Base-by-base conservation (phyloP, 2,329 filamentous ascomycete species). In the Fusarium kyushuense region DNA sequence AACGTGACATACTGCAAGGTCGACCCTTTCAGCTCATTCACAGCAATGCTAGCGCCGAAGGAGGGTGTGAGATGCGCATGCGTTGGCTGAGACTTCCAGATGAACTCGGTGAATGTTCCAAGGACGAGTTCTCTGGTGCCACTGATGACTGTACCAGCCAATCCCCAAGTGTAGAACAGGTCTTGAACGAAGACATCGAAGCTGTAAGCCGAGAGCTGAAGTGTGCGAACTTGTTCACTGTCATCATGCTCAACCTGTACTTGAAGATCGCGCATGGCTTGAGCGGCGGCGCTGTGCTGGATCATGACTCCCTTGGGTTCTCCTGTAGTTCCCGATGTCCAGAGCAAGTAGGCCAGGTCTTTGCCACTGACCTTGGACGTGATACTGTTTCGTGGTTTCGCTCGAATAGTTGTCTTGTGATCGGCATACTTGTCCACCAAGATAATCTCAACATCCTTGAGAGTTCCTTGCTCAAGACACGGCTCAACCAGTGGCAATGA, bases 251-350 rank as follows among this genome's bases (percentile, higher is more conserved):
- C 64, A 0, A 67, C 64, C 3, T 58, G 63, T 2, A 67, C 35
- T 42, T 67, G 64, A 0, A 67, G 38, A 13, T 67, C 64, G 0
- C 58, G 43, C 64, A 67, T 67, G 1, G 64, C 64, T 25, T 64
- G 33, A 1, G 63, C 48, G 0, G 64, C 64, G 3, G 64, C 64
- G 2, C 42, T 49, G 27, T 67, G 64, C 8, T 67, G 64, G 2
- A 67, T 54, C 64, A 67, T 67, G 2, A 67, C 64, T 6, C 64
- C 64, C 27, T 67, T 67, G 10, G 63, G 64, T 3, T 67, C 58
- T 2, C 64, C 64, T 0, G 64, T 67, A 0, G 64, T 67, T 7
- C 64, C 64, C 1, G 64, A 67, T 5, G 63, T 67, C 64, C 64
- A 67, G 0, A 67, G 25, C 0, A 67, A 21, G 27, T 67, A 67